These are phyloP conservation scores for Lecanicillium sp. DNA, from an alignment of 2,329 filamentous ascomycete species.

Conservation along the genomic window DNA sequence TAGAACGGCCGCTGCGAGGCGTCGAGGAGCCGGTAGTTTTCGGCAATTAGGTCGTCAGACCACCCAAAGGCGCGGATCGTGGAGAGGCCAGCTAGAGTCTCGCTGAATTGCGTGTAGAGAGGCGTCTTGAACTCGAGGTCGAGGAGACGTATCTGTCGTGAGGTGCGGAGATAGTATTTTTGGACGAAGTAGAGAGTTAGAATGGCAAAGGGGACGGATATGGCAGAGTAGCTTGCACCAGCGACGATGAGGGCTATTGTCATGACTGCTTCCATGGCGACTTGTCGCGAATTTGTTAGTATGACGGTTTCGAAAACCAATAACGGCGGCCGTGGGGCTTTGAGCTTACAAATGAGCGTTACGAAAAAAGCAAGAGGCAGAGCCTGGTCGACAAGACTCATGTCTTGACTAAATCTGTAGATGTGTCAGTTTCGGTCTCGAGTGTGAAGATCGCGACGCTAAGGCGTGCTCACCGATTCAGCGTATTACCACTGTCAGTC, in stretches of 20 bases:
- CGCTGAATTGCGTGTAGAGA: constrained; percentile 23
- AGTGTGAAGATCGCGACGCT: no score
- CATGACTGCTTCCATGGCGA: no score
- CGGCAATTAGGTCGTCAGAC: constrained; percentile 25
- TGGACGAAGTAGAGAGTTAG: constrained; percentile 34
- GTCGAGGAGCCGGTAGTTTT: constrained; percentile 29
- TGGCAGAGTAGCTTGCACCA: constrained; percentile 34
- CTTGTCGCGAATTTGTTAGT: no score
- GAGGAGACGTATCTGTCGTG: constrained; percentile 42
- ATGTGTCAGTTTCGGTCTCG: no score
- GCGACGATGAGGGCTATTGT: constrained; percentile 28
- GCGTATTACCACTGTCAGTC: no score
- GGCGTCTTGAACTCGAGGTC: constrained; percentile 30
- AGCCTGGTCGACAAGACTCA: no score
- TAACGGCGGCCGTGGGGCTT: no score
- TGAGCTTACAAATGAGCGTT: no score
- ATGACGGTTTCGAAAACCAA: no score
- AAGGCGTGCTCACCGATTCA: no score
- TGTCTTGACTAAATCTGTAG: no score
- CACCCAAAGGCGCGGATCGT: constrained; percentile 30
- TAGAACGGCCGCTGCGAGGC: constrained; percentile 44
- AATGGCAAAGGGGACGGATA: constrained; percentile 34
- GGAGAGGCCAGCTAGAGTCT: constrained; percentile 20
- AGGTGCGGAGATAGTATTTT: constrained; percentile 44
- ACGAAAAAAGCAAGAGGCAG: no score